Evolutionary conservation across 1,139 yeast species (phyloP).

Genomic region (Suhomyces ambrosiae): DNA sequence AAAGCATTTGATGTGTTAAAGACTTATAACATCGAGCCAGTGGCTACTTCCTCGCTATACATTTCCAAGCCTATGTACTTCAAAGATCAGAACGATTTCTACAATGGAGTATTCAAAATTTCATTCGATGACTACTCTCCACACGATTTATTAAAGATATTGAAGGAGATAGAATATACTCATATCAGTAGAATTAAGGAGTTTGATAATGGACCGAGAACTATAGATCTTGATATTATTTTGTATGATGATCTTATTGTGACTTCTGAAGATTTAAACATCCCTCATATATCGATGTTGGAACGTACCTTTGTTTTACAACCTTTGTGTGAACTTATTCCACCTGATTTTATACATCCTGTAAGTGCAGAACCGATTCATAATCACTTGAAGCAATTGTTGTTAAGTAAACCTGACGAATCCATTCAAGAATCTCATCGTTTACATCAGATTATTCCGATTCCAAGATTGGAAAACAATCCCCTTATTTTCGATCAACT

Average conservation of each 20-base stretch:
- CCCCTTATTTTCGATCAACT: slow-evolving; percentile 42
- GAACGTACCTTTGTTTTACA: slow-evolving; percentile 88
- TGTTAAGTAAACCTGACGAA: slow-evolving; percentile 36
- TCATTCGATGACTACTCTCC: slow-evolving; percentile 57
- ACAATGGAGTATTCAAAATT: slow-evolving; percentile 81
- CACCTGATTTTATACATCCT: slow-evolving; percentile 71
- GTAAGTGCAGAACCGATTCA: slow-evolving; percentile 80
- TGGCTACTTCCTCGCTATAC: slow-evolving; percentile 74
- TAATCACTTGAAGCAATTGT: slow-evolving; percentile 64
- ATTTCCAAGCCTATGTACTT: slow-evolving; percentile 93
- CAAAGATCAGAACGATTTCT: slow-evolving; percentile 75
- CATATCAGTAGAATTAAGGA: slow-evolving; percentile 71
- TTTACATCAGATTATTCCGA: slow-evolving; percentile 48
- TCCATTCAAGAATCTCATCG: slow-evolving; percentile 49
- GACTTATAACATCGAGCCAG: slow-evolving; percentile 46
- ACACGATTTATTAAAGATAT: slow-evolving; percentile 54
- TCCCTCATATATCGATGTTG: slow-evolving; percentile 88
- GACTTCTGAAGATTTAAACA: slow-evolving; percentile 58
- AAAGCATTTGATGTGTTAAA: slow-evolving; percentile 57
- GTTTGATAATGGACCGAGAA: slow-evolving; percentile 87
- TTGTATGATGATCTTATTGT: slow-evolving; percentile 63
- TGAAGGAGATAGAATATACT: slow-evolving; percentile 79
- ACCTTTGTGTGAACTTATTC: slow-evolving; percentile 80
- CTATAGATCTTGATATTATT: slow-evolving; percentile 85
- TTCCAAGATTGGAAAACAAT: slow-evolving; percentile 30